Conservation (phyloP, 345 rosid genomes). For the Punica granatum region DNA sequence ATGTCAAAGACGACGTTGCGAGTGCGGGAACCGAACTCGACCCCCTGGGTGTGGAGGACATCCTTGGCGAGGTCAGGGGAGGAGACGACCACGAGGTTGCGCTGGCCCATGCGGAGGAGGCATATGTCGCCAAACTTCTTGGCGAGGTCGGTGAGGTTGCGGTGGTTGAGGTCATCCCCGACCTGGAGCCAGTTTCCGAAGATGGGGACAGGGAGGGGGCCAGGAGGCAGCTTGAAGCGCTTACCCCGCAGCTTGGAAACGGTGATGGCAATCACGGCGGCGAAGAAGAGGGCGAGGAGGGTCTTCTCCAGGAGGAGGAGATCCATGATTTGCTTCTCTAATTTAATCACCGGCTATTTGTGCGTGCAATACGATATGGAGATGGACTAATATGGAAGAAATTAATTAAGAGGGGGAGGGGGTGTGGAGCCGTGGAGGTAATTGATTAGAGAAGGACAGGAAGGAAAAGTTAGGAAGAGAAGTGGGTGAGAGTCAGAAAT, state of each 20-base stretch:
- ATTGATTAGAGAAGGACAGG: too few species aligned
- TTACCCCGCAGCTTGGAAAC: conserved; percentile 81
- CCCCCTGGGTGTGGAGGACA: conserved; percentile 87
- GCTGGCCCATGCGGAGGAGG: conserved; percentile 79
- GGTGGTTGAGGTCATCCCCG: conserved; percentile 95
- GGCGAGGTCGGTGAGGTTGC: conserved; percentile 70
- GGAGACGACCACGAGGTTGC: conserved; percentile 87
- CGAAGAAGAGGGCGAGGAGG: conserved; percentile 62
- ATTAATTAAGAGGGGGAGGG: background rate
- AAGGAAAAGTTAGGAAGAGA: too few species aligned
- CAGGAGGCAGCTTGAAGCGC: conserved; percentile 82
- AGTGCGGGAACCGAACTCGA: conserved; percentile 91
- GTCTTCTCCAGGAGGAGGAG: conserved; percentile 73
- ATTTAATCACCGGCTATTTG: background rate
- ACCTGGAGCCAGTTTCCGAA: conserved; percentile 99
- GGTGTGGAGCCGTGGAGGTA: background rate
- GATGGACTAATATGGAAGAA: background rate
- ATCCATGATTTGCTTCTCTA: conserved; percentile 40
- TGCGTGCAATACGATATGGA: background rate
- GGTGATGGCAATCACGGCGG: conserved; percentile 52
- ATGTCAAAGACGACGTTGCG: conserved; percentile 94
- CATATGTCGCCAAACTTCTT: conserved; percentile 61
- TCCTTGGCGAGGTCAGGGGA: conserved; percentile 85
- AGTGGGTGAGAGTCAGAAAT: background rate
- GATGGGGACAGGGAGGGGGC: conserved; percentile 76